Conservation (phyloP, 116 monocot species). For the Posidonia oceanica region DNA sequence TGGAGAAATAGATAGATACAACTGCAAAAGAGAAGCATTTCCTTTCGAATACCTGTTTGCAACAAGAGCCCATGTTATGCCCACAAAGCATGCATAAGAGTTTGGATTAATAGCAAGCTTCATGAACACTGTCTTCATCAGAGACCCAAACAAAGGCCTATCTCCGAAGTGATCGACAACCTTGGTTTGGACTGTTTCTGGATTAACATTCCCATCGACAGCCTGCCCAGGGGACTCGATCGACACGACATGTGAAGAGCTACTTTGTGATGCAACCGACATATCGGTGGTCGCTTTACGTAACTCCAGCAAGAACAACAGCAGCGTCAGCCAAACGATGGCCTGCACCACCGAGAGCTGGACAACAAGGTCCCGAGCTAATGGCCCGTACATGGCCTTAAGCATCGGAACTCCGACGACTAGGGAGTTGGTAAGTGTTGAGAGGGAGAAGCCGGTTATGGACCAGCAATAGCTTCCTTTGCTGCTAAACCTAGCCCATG, state of each 20-base stretch:
- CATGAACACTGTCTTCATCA: slow-evolving; percentile 44
- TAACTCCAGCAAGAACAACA: slow-evolving; percentile 52
- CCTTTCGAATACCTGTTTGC: slow-evolving; percentile 37
- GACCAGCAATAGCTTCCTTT: slow-evolving; percentile 7
- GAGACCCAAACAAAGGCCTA: slow-evolving; percentile 17
- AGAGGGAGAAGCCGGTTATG: slow-evolving; percentile 37
- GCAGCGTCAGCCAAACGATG: slow-evolving; percentile 40
- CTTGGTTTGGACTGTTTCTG: no score
- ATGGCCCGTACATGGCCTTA: slow-evolving; percentile 57
- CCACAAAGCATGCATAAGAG: slow-evolving; percentile 43
- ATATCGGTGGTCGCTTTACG: slow-evolving; percentile 16
- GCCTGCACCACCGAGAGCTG: slow-evolving; percentile 55
- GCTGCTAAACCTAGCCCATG: slow-evolving; percentile 30
- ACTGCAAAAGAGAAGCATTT: no score
- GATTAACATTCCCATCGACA: no score
- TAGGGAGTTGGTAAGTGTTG: slow-evolving; percentile 55
- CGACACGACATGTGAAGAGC: background rate
- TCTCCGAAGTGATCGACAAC: background rate
- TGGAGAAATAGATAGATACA: no score
- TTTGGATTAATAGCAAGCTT: slow-evolving; percentile 70
- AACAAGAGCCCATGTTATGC: slow-evolving; percentile 53
- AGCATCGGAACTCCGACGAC: slow-evolving; percentile 57
- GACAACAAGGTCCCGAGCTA: slow-evolving; percentile 43
- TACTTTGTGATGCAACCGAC: no score
- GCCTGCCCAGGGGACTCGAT: background rate